phyloP scores from a whole-genome alignment of 495 filamentous ascomycete species.

The Beverwykella pulmonaria region DNA sequence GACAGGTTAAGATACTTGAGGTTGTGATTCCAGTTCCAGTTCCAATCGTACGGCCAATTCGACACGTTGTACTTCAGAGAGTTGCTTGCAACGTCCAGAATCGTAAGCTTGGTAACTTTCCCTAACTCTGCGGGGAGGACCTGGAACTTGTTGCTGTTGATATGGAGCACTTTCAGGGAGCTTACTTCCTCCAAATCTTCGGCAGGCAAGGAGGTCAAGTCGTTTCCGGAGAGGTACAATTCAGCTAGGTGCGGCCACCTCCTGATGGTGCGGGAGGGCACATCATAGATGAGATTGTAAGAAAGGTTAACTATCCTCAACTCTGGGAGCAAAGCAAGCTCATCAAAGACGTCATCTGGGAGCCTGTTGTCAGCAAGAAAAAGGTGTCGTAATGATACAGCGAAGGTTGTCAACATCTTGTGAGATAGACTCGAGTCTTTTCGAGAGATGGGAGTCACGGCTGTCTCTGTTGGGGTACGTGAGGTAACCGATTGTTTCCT shows the following conservation, averaged over 20 bases:
- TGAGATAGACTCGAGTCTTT: constrained; percentile 87
- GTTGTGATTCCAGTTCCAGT: constrained; percentile 98
- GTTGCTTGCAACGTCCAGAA: constrained; percentile 95
- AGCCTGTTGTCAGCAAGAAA: constrained; percentile 92
- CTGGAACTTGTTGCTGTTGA: constrained; percentile 97
- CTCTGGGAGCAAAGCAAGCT: constrained; percentile 79
- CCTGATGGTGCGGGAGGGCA: constrained; percentile 83
- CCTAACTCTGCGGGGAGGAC: constrained; percentile 93
- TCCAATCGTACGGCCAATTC: constrained; percentile 99
- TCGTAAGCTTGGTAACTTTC: constrained; percentile 84
- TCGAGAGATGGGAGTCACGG: constrained; percentile 62
- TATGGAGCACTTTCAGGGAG: constrained; percentile 83
- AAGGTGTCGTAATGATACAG: constrained; percentile 76
- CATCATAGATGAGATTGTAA: constrained; percentile 90
- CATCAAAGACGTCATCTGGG: constrained; percentile 91
- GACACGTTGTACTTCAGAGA: constrained; percentile 98
- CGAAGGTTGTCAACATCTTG: constrained; percentile 79
- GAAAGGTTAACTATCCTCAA: constrained; percentile 89
- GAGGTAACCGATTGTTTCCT: constrained; percentile 84
- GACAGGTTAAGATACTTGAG: constrained; percentile 95
- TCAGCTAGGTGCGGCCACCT: constrained; percentile 87
- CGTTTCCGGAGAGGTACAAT: constrained; percentile 93
- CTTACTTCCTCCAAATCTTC: constrained; percentile 91
- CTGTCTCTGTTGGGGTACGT: constrained; percentile 60
- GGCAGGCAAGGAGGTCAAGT: constrained; percentile 84